Conservation (phyloP, 805 yeast species). For the Pichia paraexigua region DNA sequence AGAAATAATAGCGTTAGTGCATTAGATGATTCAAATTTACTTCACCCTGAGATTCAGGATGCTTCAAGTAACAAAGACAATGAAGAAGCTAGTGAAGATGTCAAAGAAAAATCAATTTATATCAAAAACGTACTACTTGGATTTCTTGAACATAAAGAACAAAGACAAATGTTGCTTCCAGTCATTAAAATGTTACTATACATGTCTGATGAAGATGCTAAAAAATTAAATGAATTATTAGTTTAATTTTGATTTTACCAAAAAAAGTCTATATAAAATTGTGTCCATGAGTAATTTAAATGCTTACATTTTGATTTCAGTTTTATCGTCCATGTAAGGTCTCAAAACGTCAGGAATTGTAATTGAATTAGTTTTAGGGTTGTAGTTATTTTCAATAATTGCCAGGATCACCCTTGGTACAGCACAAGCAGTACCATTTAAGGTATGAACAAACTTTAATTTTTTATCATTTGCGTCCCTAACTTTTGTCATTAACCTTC, state of each 20-base stretch:
- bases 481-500: constrained; percentile 68
- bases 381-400: constrained; percentile 77
- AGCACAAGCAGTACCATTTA: constrained; percentile 95
- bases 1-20: constrained; percentile 13
- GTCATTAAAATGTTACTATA: constrained; percentile 72
- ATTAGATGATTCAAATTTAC: neutral
- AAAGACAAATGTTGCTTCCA: constrained; percentile 74
- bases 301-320: constrained; percentile 18
- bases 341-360: constrained; percentile 60
- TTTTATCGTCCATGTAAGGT: constrained; percentile 64
- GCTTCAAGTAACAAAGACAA: constrained; percentile 5
- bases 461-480: constrained; percentile 26
- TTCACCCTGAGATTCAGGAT: neutral
- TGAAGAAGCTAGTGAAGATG: constrained; percentile 21
- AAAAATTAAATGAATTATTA: constrained; percentile 36
- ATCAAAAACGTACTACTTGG: constrained; percentile 87
- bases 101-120: constrained; percentile 56
- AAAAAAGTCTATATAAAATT: neutral
- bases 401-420: constrained; percentile 88
- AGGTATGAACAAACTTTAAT: constrained; percentile 61
- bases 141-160: constrained; percentile 88
- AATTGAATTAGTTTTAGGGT: constrained; percentile 45
- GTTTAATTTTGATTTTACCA: neutral
- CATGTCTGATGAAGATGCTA: constrained; percentile 64
- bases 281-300: neutral